Evolutionary conservation across 352 stramenopile species (phyloP).

Genomic region (Globisporangium cylindrosporum): DNA sequence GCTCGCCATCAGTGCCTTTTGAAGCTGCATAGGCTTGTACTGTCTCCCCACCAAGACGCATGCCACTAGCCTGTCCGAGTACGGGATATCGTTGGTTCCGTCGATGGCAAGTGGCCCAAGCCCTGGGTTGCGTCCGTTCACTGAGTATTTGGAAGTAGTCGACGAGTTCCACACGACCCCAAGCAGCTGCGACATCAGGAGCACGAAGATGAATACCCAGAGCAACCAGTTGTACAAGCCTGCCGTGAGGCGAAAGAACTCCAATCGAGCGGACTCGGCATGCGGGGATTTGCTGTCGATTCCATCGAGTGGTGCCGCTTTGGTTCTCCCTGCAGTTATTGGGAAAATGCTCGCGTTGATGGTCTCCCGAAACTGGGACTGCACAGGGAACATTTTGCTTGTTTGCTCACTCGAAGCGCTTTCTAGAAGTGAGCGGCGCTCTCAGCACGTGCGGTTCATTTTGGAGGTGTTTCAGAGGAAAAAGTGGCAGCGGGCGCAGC

Average conservation of each 20-base stretch:
- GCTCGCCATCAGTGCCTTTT: background rate
- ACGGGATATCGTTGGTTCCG: conserved; percentile 10
- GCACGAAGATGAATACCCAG: conserved; percentile 14
- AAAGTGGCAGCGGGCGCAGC: background rate
- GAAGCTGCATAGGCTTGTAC: conserved; percentile 20
- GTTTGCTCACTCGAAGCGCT: background rate
- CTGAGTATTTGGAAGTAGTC: background rate
- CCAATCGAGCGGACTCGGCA: background rate
- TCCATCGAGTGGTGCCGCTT: background rate
- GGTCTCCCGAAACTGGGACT: background rate
- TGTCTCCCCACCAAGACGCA: conserved; percentile 14
- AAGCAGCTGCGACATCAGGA: conserved; percentile 17
- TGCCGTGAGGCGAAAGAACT: background rate
- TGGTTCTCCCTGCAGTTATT: background rate
- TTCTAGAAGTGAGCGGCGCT: background rate
- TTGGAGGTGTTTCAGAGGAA: background rate
- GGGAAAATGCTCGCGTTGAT: conserved; percentile 6
- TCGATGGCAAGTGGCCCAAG: conserved; percentile 3
- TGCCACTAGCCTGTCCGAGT: conserved; percentile 11
- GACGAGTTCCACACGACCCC: conserved; percentile 19
- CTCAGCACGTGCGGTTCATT: background rate
- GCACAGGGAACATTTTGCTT: background rate
- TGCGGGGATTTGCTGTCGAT: background rate
- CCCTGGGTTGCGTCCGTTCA: conserved; percentile 1
- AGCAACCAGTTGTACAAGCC: conserved; percentile 19